Conservation (phyloP, 2,329 filamentous ascomycete genomes). For the Geosmithia flava region DNA sequence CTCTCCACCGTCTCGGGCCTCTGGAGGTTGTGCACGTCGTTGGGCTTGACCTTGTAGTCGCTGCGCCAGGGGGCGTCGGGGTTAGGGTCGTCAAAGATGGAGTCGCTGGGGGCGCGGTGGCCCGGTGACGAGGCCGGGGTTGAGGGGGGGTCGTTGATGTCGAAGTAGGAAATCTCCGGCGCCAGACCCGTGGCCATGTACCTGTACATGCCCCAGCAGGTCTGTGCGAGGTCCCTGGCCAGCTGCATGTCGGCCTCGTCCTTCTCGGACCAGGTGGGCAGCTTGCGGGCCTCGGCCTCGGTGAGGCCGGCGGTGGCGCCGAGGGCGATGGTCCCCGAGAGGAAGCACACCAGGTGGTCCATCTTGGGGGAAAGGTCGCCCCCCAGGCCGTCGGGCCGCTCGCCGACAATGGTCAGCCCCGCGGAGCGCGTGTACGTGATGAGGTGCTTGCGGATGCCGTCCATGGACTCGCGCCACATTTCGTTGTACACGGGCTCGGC, state of each 20-base stretch:
- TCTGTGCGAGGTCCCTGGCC: conserved; percentile 84
- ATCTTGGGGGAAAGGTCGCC: conserved; percentile 70
- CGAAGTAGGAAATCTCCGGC: conserved; percentile 87
- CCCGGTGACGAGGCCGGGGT: conserved; percentile 33
- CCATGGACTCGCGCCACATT: conserved; percentile 83
- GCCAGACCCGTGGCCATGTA: conserved; percentile 84
- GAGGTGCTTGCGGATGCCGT: conserved; percentile 81
- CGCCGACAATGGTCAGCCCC: conserved; percentile 79
- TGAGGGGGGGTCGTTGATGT: conserved; percentile 57
- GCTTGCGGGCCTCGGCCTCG: conserved; percentile 62
- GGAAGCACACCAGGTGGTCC: conserved; percentile 96
- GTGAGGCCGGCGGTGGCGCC: conserved; percentile 70
- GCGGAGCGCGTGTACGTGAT: conserved; percentile 75
- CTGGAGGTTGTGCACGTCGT: conserved; percentile 88
- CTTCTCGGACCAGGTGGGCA: conserved; percentile 59
- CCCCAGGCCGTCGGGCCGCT: conserved; percentile 64
- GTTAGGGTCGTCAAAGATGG: conserved; percentile 33
- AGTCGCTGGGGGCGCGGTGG: conserved; percentile 27
- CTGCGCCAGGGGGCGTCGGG: conserved; percentile 55
- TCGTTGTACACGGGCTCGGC: conserved; percentile 77
- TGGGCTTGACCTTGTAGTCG: conserved; percentile 68
- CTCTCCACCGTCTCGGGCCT: conserved; percentile 94
- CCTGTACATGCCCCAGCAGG: conserved; percentile 97
- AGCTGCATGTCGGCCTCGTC: conserved; percentile 82
- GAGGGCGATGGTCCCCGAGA: conserved; percentile 90